These are phyloP conservation scores for Daldinia bambusicola DNA, from an alignment of 495 filamentous ascomycete species.

Conservation along the genomic window DNA sequence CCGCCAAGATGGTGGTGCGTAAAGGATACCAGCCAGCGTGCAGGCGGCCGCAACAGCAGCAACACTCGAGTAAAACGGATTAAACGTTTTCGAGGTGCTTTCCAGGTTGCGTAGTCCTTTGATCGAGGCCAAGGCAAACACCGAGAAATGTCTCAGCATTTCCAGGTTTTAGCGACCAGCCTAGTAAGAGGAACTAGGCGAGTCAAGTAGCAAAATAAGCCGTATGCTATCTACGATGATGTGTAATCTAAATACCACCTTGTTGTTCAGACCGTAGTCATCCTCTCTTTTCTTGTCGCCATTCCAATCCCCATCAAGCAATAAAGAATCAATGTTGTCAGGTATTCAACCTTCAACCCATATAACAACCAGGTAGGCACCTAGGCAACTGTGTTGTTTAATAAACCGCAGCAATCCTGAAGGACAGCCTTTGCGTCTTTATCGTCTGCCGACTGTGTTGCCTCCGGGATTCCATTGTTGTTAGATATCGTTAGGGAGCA, in stretches of 20 bases:
- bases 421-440: not conserved
- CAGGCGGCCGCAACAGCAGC: constrained; percentile 13
- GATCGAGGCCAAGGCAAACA: constrained; percentile 32
- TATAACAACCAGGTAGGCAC: not conserved
- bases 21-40: constrained; percentile 6
- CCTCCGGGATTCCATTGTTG: constrained; percentile 2
- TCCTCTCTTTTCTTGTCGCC: constrained; percentile 8
- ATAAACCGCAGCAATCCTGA: not conserved
- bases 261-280: not conserved
- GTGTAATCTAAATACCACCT: constrained; percentile 33
- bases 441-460: not conserved
- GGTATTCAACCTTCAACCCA: constrained; percentile 2
- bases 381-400: not conserved
- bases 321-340: constrained; percentile 10
- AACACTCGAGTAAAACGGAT: constrained; percentile 21
- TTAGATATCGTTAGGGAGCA: constrained; percentile 12
- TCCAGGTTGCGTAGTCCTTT: constrained; percentile 8
- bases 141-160: constrained; percentile 30
- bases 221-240: constrained; percentile 43
- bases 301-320: constrained; percentile 9
- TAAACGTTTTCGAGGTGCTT: constrained; percentile 16
- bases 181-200: constrained; percentile 24
- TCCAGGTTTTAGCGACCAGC: constrained; percentile 32
- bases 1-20: not conserved
- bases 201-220: constrained; percentile 36